Conservation (phyloP, 176 grass and related monocot species). For the Rhynchospora tenuis region DNA sequence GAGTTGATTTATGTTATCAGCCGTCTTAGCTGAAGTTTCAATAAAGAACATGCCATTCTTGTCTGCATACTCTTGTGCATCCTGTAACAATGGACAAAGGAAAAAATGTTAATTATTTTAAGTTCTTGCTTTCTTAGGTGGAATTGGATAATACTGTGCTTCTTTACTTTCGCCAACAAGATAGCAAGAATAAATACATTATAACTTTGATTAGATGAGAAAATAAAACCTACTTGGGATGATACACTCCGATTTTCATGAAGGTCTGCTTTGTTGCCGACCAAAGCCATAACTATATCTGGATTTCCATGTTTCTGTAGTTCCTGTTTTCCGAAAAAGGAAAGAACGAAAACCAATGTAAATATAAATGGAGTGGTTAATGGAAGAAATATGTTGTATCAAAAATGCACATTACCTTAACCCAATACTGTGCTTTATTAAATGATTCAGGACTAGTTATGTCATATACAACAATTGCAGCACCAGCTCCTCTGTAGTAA, state of each 20-base stretch:
- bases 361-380: slow-evolving; percentile 1
- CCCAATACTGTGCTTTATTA: slow-evolving; percentile 95
- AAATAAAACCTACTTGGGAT: slow-evolving; percentile 43
- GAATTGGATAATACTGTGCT: neutral
- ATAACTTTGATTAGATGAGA: neutral
- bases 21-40: slow-evolving; percentile 80
- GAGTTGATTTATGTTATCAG: slow-evolving; percentile 83
- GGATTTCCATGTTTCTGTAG: slow-evolving; percentile 95
- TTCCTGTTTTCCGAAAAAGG: slow-evolving; percentile 42
- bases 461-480: slow-evolving; percentile 85
- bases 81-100: slow-evolving; percentile 39
- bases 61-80: slow-evolving; percentile 52
- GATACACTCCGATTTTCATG: slow-evolving; percentile 65
- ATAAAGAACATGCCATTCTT: slow-evolving; percentile 78
- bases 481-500: slow-evolving; percentile 93
- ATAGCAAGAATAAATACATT: slow-evolving; percentile 2
- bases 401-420: slow-evolving; percentile 52
- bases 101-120: slow-evolving; percentile 1
- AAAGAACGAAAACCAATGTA: neutral
- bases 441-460: slow-evolving; percentile 96
- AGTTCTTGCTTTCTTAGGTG: neutral
- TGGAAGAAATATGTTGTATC: neutral
- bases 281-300: slow-evolving; percentile 89
- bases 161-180: slow-evolving; percentile 19
- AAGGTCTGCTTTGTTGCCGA: slow-evolving; percentile 94